Evolutionary conservation across 2,329 filamentous ascomycete species (phyloP), one percentile per base, ranked within the genome.

Genomic region (Myriosclerotinia duriaeana): DNA sequence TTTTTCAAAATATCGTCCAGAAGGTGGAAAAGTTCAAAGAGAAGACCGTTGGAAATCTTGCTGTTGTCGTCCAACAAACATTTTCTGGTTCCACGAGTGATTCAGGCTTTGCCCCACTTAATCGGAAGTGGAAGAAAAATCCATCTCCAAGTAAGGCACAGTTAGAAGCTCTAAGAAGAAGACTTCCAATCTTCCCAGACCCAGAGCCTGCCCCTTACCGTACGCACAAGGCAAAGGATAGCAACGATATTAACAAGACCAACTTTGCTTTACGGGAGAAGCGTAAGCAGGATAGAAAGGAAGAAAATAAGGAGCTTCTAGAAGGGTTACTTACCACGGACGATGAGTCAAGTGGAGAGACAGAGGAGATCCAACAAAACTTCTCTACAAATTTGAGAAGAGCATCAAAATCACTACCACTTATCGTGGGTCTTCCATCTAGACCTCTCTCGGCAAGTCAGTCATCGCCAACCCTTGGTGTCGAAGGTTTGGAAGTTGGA

Each of bases 71-170:
- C 1, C 44, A n/a, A n/a, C 58, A 61, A 61, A 50, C 44, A 1
- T 22, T 61, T 26, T 61, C 58, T 34, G 34, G 44, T 26, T 61
- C 58, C 20, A 50, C 58, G 5, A 61, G 44, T 26, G 58, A 61
- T 20, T 50, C 58, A 14, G 58, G 58, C 5, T 61, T 61, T 22
- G 44, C 44, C 11, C 58, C 58, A 22, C 34, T 61, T 5, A 38
- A 50, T 50, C 30, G 58, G 9, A 61, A 65, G 17, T 53, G 34
- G 36, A 74, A 74, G 63, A 74, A 74, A 46, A 71, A 74, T 61
- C 71, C 72, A 1, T 74, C 72, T 20, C 70, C 71, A 61, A 73
- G 69, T 55, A 72, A 72, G 53, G 64, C 38, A 30, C 69, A 74
- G 22, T 65, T 77, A 5, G 72, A 74, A 40, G 53, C 65, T 34